A percentile compares a stretch with the other conserved stretches of the same genome.
Evolutionary conservation across 106 monocot species (phyloP).

Genomic region (Platanthera guangdongensis): DNA sequence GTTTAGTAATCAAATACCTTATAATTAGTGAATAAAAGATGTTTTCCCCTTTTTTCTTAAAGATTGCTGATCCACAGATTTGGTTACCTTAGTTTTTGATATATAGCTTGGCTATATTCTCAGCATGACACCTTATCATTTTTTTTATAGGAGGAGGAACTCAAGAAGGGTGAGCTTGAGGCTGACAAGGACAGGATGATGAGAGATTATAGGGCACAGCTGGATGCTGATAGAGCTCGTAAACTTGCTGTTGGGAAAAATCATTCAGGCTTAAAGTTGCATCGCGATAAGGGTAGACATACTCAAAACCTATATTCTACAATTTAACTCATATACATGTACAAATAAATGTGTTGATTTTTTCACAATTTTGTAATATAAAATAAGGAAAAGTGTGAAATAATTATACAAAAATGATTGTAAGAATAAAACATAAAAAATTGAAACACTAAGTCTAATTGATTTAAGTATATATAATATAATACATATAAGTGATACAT

Average conservation of each 20-base stretch:
- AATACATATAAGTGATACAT: too few relatives aligned
- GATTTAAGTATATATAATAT: too few relatives aligned
- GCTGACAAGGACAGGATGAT: slow-evolving; percentile 98
- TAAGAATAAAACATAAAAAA: too few relatives aligned
- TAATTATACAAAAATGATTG: too few relatives aligned
- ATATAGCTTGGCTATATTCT: background rate
- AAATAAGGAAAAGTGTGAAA: too few relatives aligned
- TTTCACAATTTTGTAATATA: too few relatives aligned
- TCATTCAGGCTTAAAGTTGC: slow-evolving; percentile 51
- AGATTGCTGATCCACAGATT: background rate
- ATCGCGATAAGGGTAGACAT: slow-evolving; percentile 64
- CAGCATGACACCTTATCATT: background rate
- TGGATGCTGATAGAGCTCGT: slow-evolving; percentile 84
- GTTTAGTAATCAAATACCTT: background rate
- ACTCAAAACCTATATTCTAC: background rate
- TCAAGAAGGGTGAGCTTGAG: slow-evolving; percentile 87
- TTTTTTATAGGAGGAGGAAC: slow-evolving; percentile 65
- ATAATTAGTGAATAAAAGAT: background rate
- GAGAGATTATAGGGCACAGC: slow-evolving; percentile 97
- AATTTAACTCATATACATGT: background rate
- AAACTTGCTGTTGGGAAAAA: slow-evolving; percentile 88
- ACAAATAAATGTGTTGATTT: too few relatives aligned
- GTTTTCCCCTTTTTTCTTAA: background rate
- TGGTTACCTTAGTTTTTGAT: background rate
- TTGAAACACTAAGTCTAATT: too few relatives aligned